Evolutionary conservation across 2,329 filamentous ascomycete genomes (phyloP).

Genomic region (Aspergillus hortae): DNA sequence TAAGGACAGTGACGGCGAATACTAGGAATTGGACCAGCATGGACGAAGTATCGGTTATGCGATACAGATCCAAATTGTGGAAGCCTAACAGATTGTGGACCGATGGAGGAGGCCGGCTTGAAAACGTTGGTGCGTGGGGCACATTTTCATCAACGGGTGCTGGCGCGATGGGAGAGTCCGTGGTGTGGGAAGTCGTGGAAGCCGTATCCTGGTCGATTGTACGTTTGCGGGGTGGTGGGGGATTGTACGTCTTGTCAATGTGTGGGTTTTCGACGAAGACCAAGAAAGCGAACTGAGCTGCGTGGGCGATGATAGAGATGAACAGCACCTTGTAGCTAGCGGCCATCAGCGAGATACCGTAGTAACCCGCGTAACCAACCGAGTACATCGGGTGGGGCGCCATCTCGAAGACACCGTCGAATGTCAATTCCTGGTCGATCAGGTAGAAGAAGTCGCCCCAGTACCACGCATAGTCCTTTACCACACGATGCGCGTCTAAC

Average conservation of each 20-base stretch:
- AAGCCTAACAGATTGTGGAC: slow-evolving; percentile 82
- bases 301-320: slow-evolving; percentile 92
- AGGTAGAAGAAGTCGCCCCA: slow-evolving; percentile 99
- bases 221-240: slow-evolving; percentile 68
- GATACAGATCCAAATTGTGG: slow-evolving; percentile 81
- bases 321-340: slow-evolving; percentile 96
- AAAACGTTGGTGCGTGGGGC: slow-evolving; percentile 41
- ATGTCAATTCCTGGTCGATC: slow-evolving; percentile 94
- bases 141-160: slow-evolving; percentile 31
- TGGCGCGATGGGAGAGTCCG: slow-evolving; percentile 31
- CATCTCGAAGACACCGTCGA: slow-evolving; percentile 98
- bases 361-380: slow-evolving; percentile 95
- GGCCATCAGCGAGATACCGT: slow-evolving; percentile 96
- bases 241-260: slow-evolving; percentile 96
- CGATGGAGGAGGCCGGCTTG: slow-evolving; percentile 56
- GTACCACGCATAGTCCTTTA: slow-evolving; percentile 99
- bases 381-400: slow-evolving; percentile 99
- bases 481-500: slow-evolving; percentile 91
- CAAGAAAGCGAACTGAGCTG: slow-evolving; percentile 90
- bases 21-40: slow-evolving; percentile 74
- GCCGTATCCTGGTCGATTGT: slow-evolving; percentile 28
- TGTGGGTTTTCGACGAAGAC: slow-evolving; percentile 92
- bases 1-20: slow-evolving; percentile 67
- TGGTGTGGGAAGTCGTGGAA: slow-evolving; percentile 25
- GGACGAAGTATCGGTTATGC: slow-evolving; percentile 78